phyloP scores from a whole-genome alignment of 257 asterid species.

The Ophiorrhiza pumila region DNA sequence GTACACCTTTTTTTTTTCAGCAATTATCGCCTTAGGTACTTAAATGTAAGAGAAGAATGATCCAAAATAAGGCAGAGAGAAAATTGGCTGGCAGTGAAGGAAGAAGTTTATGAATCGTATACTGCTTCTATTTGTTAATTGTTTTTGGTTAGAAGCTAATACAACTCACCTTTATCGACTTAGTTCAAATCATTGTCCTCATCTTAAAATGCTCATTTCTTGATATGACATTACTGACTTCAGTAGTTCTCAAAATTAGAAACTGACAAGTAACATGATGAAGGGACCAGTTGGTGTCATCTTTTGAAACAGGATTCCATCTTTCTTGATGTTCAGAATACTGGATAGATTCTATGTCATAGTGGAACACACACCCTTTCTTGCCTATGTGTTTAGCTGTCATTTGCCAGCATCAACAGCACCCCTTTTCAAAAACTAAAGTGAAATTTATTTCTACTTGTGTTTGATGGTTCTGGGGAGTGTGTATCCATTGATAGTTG shows the following conservation, averaged over 20 bases:
- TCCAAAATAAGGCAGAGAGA: background rate
- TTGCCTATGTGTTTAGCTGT: background rate
- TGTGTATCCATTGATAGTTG: background rate
- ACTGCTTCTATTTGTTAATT: background rate
- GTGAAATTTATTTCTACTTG: background rate
- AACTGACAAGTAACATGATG: background rate
- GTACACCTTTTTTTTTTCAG: background rate
- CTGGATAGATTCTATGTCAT: background rate
- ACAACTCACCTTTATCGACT: background rate
- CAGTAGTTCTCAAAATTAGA: background rate
- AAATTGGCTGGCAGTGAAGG: background rate
- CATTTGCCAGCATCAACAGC: background rate
- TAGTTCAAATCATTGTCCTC: background rate
- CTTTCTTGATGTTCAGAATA: background rate
- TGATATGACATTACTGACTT: background rate
- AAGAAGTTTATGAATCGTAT: background rate
- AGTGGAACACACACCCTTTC: too few species aligned
- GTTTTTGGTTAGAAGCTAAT: background rate
- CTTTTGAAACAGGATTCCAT: background rate
- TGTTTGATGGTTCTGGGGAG: background rate
- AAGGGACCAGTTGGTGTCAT: background rate
- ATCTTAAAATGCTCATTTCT: background rate
- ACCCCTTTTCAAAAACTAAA: background rate
- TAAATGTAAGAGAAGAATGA: background rate
- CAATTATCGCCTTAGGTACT: background rate